Percentiles rank a stretch among this genome's conserved stretches.
These are phyloP conservation scores for Bruguiera sexangula DNA, from an alignment of 345 rosid genomes.

Conservation along the genomic window DNA sequence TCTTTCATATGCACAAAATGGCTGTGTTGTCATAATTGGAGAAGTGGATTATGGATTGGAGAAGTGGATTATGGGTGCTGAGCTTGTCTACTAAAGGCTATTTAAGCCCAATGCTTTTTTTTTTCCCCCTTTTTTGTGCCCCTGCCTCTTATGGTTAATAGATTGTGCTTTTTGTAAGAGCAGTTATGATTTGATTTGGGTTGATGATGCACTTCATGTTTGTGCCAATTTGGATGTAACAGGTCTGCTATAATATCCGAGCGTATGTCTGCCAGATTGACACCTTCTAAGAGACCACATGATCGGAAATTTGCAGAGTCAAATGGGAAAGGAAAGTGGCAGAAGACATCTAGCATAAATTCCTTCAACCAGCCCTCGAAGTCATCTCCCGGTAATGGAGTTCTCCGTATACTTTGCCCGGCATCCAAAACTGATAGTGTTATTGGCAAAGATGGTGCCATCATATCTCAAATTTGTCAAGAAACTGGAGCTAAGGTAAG, in stretches of 20 bases:
- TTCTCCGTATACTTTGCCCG: constrained; percentile 50
- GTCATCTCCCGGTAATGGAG: constrained; percentile 16
- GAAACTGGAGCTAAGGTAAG: constrained; percentile 50
- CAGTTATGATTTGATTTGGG: no score
- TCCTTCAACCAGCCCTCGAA: constrained; percentile 25
- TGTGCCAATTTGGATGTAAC: not conserved
- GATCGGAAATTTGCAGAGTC: constrained; percentile 36
- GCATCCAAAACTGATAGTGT: constrained; percentile 35
- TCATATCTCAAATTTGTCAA: constrained; percentile 42
- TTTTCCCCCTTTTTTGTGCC: not conserved
- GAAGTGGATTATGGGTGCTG: no score
- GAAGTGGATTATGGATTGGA: no score
- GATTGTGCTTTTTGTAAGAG: no score
- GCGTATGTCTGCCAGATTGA: constrained; percentile 46
- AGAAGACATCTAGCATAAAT: constrained; percentile 32
- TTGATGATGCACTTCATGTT: not conserved
- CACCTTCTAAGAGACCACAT: constrained; percentile 54
- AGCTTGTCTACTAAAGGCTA: no score
- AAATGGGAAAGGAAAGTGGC: constrained; percentile 49
- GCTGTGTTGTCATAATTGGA: no score
- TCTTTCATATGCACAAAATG: no score
- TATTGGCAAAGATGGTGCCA: constrained; percentile 38
- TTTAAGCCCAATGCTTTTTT: not conserved
- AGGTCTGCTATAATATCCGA: not conserved
- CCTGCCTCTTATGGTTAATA: no score